phyloP scores from a whole-genome alignment of 2,329 filamentous ascomycete species.

The Colletotrichum graminicola region DNA sequence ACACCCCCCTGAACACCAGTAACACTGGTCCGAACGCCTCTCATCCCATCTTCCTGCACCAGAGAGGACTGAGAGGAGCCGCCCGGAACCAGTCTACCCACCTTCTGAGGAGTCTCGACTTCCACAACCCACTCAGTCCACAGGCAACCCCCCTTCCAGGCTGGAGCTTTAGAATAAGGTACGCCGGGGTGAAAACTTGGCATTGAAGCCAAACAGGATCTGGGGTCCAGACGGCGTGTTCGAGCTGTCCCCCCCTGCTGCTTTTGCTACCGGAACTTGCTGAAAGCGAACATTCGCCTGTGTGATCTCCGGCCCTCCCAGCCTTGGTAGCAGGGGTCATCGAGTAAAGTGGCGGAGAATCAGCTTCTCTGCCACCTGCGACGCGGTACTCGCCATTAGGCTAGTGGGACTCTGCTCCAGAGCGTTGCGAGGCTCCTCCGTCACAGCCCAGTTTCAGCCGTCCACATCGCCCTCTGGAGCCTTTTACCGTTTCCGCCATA shows the following conservation, averaged over 20 bases:
- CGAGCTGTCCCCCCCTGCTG: constrained; percentile 27
- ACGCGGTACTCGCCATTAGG: constrained; percentile 29
- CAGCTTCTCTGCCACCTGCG: constrained; percentile 28
- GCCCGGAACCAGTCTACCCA: constrained; percentile 19
- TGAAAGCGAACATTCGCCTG: constrained; percentile 32
- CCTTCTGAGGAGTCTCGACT: constrained; percentile 3
- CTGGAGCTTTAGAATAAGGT: constrained; percentile 39
- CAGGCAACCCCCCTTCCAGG: background rate
- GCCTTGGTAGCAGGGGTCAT: constrained; percentile 16
- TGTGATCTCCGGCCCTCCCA: constrained; percentile 37
- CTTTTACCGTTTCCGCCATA: constrained; percentile 14
- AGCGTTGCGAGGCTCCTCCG: constrained; percentile 32
- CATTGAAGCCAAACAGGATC: constrained; percentile 17
- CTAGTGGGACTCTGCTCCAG: constrained; percentile 26
- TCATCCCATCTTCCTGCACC: constrained; percentile 27
- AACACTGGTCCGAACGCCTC: constrained; percentile 35
- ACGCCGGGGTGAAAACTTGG: constrained; percentile 39
- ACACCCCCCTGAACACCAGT: constrained; percentile 36
- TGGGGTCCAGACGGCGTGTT: constrained; percentile 8
- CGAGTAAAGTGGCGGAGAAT: background rate
- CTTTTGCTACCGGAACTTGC: constrained; percentile 41
- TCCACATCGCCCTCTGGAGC: constrained; percentile 13
- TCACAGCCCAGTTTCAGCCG: constrained; percentile 41
- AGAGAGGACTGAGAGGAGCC: constrained; percentile 11
- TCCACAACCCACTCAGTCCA: constrained; percentile 13